phyloP scores from a whole-genome alignment of 2,329 filamentous ascomycete genomes.

The Epichloe hybrida region DNA sequence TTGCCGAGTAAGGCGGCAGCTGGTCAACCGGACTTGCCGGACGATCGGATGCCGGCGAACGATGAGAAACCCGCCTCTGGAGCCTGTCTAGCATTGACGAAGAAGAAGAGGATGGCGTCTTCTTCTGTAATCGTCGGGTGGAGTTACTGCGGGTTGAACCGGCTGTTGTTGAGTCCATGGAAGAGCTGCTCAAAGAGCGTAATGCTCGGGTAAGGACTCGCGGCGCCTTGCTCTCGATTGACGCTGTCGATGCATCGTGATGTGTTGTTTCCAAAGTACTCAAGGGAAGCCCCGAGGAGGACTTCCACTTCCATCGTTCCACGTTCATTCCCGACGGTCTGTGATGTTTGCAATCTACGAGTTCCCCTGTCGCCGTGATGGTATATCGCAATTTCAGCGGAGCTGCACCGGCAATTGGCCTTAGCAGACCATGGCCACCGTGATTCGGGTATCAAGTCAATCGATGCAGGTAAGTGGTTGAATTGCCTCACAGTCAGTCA shows the following conservation, averaged over 20 bases:
- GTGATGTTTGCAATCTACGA: not conserved
- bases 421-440: slow-evolving; percentile 5
- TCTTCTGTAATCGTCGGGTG: slow-evolving; percentile 20
- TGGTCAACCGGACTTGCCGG: slow-evolving; percentile 17
- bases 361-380: not conserved
- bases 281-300: slow-evolving; percentile 17
- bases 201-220: slow-evolving; percentile 23
- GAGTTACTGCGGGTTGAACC: slow-evolving; percentile 18
- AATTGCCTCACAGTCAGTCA: not conserved
- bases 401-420: not conserved
- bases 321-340: slow-evolving; percentile 13
- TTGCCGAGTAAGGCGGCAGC: slow-evolving; percentile 18
- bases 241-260: slow-evolving; percentile 9
- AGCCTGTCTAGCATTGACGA: slow-evolving; percentile 28
- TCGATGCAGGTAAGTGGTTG: not conserved
- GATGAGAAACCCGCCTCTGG: slow-evolving; percentile 26
- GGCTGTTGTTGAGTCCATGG: slow-evolving; percentile 25
- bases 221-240: slow-evolving; percentile 20
- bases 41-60: slow-evolving; percentile 20
- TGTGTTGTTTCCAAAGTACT: slow-evolving; percentile 10
- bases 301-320: slow-evolving; percentile 23
- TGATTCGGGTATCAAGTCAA: not conserved
- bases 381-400: not conserved
- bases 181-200: slow-evolving; percentile 27
- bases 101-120: slow-evolving; percentile 21